Evolutionary conservation across 2,329 filamentous ascomycete species (phyloP).

Genomic region (Rhynchosporium secalis): DNA sequence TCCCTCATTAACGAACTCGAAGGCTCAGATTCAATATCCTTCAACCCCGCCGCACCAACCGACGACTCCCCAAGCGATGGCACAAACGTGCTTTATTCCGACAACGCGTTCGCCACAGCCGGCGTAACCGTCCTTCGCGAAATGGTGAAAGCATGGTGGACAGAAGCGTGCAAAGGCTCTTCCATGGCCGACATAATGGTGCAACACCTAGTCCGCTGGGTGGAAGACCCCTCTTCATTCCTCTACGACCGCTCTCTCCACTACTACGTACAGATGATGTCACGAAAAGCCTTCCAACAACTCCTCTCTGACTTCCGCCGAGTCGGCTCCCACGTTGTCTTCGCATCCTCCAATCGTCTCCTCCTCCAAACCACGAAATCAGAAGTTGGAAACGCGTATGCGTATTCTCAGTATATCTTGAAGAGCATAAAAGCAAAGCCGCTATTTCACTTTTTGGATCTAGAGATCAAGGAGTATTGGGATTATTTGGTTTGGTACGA

Average conservation of each 20-base stretch:
- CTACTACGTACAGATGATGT: constrained; percentile 99
- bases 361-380: constrained; percentile 94
- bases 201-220: constrained; percentile 95
- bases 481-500: constrained; percentile 99
- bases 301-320: constrained; percentile 95
- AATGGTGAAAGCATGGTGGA: constrained; percentile 99
- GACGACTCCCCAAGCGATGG: constrained; percentile 63
- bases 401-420: constrained; percentile 95
- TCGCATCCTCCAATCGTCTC: constrained; percentile 84
- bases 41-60: constrained; percentile 70
- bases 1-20: constrained; percentile 96
- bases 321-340: constrained; percentile 94
- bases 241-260: constrained; percentile 93
- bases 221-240: constrained; percentile 88
- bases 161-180: constrained; percentile 84
- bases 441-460: constrained; percentile 93
- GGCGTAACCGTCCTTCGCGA: constrained; percentile 88
- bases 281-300: constrained; percentile 92
- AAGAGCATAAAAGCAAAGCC: constrained; percentile 96
- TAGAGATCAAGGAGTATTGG: constrained; percentile 99
- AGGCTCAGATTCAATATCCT: constrained; percentile 80
- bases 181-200: constrained; percentile 98
- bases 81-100: constrained; percentile 72
- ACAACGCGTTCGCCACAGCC: constrained; percentile 90
- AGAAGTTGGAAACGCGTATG: constrained; percentile 94